Evolutionary conservation across 1,139 yeast species (phyloP), one percentile per base, ranked within the genome.

Genomic region (Hyphopichia pseudoburtonii): DNA sequence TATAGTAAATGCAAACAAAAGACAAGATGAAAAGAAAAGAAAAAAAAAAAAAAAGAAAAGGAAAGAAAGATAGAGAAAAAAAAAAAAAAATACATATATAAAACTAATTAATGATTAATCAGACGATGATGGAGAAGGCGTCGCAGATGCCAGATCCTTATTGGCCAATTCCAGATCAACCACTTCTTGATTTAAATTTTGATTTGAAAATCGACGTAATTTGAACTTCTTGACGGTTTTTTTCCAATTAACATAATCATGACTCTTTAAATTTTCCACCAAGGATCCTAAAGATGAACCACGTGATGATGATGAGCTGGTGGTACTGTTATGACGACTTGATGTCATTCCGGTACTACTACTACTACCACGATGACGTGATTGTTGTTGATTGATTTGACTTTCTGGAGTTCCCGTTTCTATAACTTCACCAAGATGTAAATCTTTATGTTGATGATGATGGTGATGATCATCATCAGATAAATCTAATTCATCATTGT

Each of bases 171-270:
- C 26, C n/a, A 23, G n/a, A 23, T 26, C 8, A 27, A n/a, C 29
- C 29, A 27, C 21, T 12, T 36, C 41, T 19, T 35, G 37, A 23
- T 25, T 18, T 8, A 37, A 18, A 25, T 35, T 25, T 14, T 42
- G 41, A 34, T 55, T 52, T 34, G 55, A 52, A 35, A 52, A 54
- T 30, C 66, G 47, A 31, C 66, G 47, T 22, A 57, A 42, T 30
- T 51, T 56, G 34, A 61, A 51, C 37, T 54, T 58, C 44, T 56
- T 60, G 31, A 49, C 54, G 15, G 58, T 51, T 45, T 52, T 57
- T 36, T 54, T 54, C 57, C 55, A 52, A 30, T 47, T 51, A 14
- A 47, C 37, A 36, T 50, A 45, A 32, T 54, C 60, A 35, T 44
- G 46, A 29, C 40, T 40, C 32, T 41, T 45, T 19, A 55, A 37